Conservation (phyloP, 371 early-diverging fungal species). For the Sporodiniella umbellata region DNA sequence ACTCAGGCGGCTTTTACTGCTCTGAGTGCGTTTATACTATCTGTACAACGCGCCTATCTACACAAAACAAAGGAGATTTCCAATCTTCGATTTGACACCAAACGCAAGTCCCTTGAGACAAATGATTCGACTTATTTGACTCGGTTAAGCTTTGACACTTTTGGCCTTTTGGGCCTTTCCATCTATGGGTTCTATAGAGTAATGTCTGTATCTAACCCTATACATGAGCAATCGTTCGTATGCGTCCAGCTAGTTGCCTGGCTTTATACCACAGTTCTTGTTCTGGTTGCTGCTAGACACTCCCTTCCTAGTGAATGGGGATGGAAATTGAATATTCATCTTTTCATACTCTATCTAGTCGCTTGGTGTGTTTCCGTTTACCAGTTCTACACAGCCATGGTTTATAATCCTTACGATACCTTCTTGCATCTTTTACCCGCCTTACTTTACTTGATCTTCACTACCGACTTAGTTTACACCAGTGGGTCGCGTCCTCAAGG, state of each 20-base stretch:
- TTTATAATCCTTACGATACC: background rate
- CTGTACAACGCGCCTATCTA: slow-evolving; percentile 19
- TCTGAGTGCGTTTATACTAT: slow-evolving; percentile 19
- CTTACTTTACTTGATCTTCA: slow-evolving; percentile 12
- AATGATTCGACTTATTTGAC: slow-evolving; percentile 11
- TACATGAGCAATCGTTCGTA: slow-evolving; percentile 2
- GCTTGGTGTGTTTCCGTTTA: slow-evolving; percentile 14
- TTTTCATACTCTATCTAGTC: slow-evolving; percentile 24
- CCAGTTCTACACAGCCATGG: slow-evolving; percentile 6
- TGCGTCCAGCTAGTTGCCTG: slow-evolving; percentile 19
- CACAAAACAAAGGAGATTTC: slow-evolving; percentile 17
- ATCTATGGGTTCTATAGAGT: slow-evolving; percentile 11
- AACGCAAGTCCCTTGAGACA: slow-evolving; percentile 7
- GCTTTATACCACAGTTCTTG: slow-evolving; percentile 22
- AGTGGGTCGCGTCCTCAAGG: slow-evolving; percentile 30
- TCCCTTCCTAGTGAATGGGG: slow-evolving; percentile 27
- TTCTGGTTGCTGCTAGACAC: slow-evolving; percentile 19
- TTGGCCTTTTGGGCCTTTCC: slow-evolving; percentile 3
- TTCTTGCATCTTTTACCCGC: slow-evolving; percentile 14
- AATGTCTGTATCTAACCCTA: slow-evolving; percentile 5
- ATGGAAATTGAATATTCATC: slow-evolving; percentile 38
- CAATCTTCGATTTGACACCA: slow-evolving; percentile 13
- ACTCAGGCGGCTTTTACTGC: slow-evolving; percentile 6
- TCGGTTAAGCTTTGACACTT: slow-evolving; percentile 13
- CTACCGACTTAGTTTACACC: slow-evolving; percentile 26